Evolutionary conservation across 257 asterid species (phyloP), one percentile per base, ranked within the genome.

Genomic region (Ligustrum vulgare): DNA sequence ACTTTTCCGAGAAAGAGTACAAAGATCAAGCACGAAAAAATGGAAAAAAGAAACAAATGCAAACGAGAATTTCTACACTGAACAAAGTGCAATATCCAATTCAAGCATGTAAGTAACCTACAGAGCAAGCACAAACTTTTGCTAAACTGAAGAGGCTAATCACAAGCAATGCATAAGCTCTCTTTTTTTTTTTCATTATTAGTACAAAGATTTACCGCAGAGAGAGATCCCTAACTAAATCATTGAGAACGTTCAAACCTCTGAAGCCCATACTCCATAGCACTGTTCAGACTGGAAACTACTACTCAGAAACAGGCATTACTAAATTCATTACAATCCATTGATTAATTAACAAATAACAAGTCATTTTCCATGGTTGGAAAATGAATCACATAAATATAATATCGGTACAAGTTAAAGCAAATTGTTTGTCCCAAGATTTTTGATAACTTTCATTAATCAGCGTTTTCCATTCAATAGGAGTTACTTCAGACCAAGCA

Each of bases 401-500:
- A 60, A 77, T 70, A 73, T 11, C 63, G 2, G 4, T 6, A 60
- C 47, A 58, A 35, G 43, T 36, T 49, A 62, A 72, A 54, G 43
- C 63, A 33, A 47, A 43, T 69, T n/a, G 33, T 64, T 56, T 60
- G 71, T 43, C 79, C 72, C 33, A 64, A 54, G 39, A 79, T 79
- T 83, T 76, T 56, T 56, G 32, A 56, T 20, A 58, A 78, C 76
- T 77, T 74, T 76, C 80, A 76, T 73, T 72, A 76, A 69, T 68
- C 74, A 76, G 75, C 83, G 72, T 72, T 78, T 82, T 73, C 83
- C 85, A 74, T 73, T 83, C 84, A 80, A 72, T 72, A 64, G 65
- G 45, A 25, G 77, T 80, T 80, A 11, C 22, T 20, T 67, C 47
- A 54, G 66, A 56, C 78, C 56, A 22, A 54, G 69, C 72, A 81